Evolutionary conservation across 257 asterid genomes (phyloP), one percentile per base, ranked within the genome.

Genomic region (Solanum boliviense): DNA sequence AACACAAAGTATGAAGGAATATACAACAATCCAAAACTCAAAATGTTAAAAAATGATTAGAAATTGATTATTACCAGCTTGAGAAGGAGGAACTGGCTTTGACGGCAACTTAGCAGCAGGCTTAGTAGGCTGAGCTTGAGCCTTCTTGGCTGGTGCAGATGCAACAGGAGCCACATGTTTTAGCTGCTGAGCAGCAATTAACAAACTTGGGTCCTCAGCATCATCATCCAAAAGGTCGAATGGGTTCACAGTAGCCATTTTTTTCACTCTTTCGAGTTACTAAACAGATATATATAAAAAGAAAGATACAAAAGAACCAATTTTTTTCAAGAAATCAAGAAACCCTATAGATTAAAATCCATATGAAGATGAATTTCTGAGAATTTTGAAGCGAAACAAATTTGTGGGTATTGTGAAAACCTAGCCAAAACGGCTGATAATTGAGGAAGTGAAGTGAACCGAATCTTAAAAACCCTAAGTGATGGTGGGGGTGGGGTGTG

Each of bases 181-280:
- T 82, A 62, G 89, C 87, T 89, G 87, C 88, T 88, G 92, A 31
- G 92, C 92, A 48, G 98, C 95, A 84, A 94, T 87, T 52, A 93
- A 89, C 91, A 88, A 93, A 39, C 86, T 89, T 56, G 91, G 93
- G 89, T 93, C 98, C 60, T 93, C 98, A 16, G 91, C 98, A 81
- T 94, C 96, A 27, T 95, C 96, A 25, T 89, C 95, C 89, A 95
- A 89, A 46, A 95, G 92, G 65, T 86, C 94, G 83, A 94, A 95
- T 2, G 98, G 98, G 82, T 95, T 95, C 81, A 87, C 13, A 27
- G 92, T 88, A 9, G 96, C 93, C 96, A 93, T 94, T 87, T 75
- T 35, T 48, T 31, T 7, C 27, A 29, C 16, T 10, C 16, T 38
- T 29, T 71, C 6, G 4, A 46, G 87, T 70, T 25, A 13, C 72